Percentiles rank a stretch among this genome's conserved stretches.
These are phyloP conservation scores for Rachicladosporium sp. DNA, from an alignment of 2,329 filamentous ascomycete genomes.

Conservation along the genomic window DNA sequence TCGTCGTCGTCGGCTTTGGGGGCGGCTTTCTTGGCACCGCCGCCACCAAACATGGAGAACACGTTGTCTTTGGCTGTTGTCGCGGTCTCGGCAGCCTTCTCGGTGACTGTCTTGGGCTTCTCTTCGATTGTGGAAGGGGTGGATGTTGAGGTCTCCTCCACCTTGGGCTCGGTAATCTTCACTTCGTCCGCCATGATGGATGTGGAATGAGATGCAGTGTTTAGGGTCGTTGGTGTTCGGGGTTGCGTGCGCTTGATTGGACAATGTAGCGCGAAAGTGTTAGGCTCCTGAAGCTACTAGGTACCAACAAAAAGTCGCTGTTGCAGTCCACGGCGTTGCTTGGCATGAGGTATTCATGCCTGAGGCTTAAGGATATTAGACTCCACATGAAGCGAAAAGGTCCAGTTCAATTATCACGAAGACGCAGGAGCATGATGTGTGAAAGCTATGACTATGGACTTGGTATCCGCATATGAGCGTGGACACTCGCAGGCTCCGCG, in stretches of 20 bases:
- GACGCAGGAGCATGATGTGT: too few relatives aligned
- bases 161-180: constrained; percentile 17
- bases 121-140: constrained; percentile 29
- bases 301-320: too few relatives aligned
- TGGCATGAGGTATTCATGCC: too few relatives aligned
- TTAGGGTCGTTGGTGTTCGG: too few relatives aligned
- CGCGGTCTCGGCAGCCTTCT: constrained; percentile 25
- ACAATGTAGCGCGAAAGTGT: too few relatives aligned
- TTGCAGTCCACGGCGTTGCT: too few relatives aligned
- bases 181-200: constrained; percentile 19
- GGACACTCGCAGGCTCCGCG: neutral
- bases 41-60: constrained; percentile 98
- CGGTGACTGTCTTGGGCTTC: constrained; percentile 23
- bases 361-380: too few relatives aligned
- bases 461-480: neutral
- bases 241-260: too few relatives aligned
- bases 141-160: constrained; percentile 23
- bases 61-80: constrained; percentile 46
- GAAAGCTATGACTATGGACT: too few relatives aligned
- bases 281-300: too few relatives aligned
- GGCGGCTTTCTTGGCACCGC: constrained; percentile 94
- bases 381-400: too few relatives aligned
- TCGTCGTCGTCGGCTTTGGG: constrained; percentile 55
- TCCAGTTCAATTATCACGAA: too few relatives aligned
- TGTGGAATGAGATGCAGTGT: neutral